Base-by-base conservation (phyloP, 2,329 filamentous ascomycete genomes). In the Pyrenochaeta sp. region DNA sequence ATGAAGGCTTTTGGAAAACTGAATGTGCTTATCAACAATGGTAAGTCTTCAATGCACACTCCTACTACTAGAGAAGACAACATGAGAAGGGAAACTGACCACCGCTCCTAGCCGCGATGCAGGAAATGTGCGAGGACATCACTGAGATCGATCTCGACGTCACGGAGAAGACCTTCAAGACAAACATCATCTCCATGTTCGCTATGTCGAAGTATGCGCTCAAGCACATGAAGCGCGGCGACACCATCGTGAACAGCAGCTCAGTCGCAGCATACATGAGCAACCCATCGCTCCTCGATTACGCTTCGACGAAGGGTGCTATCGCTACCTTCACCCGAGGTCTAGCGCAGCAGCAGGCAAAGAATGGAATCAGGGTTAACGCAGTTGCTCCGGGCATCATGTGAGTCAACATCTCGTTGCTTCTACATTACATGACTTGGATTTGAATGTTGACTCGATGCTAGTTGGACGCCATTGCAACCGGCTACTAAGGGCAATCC, bases 191-290 rank as follows among this genome's bases (percentile, higher is more conserved):
- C 76, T 84, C 89, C 9, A 89, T 86, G 80, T 93, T 92, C 81
- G 93, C 88, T 78, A 81, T 93, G 34, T 84, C 90, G 55, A 94
- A 93, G 75, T 91, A 92, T 70, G 79, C 84, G 12, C 81, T 93
- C 22, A 87, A 86, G 1, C 88, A 92, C 76, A 90, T 94, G 86
- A 84, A 86, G 67, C 75, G 77, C 27, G 91, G 91, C 36, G 84
- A 86, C 59, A 87, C 86, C 25, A 91, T 94, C 71, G 91, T 94
- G 82, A 93, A 93, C 80, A 92, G 90, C 72, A 87, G 90, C 37
- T 92, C 89, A 13, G 88, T 93, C 71, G 93, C 93, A 72, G 89
- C 88, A 25, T 93, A 93, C 77, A 85, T 92, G 60, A 90, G 90
- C 36, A 88, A 90, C 1, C 88, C 88, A 0, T 90, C 92, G 68